Evolutionary conservation across 805 yeast genomes (phyloP), one percentile per base, ranked within the genome.

Genomic region (Barnettozyma botsteinii): DNA sequence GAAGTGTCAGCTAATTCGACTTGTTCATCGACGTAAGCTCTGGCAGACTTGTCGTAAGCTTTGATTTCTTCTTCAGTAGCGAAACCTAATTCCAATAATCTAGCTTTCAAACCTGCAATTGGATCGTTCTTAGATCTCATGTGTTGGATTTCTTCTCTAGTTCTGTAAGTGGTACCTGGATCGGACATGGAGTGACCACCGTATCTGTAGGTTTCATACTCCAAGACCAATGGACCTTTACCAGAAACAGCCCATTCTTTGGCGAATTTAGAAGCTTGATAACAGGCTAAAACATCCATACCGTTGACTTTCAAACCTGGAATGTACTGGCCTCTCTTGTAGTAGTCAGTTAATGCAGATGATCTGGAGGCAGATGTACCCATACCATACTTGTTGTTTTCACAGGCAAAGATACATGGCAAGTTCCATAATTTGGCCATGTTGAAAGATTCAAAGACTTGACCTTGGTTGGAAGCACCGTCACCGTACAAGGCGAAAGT

Each of bases 101-200:
- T 85, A 59, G 80, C 81, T 77, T 89, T 91, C 63, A 93, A 79
- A 55, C 98, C 98, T 42, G 95, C 89, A 66, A 93, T 87, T 56
- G 98, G 97, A 67, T 93, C 98, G 66, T 85, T 88, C 75, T 87
- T 85, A 32, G 98, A 87, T 76, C 98, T 85, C 97, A 93, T 89
- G 75, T 91, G 91, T 73, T 89, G 97, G 55, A 93, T 93, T 75
- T 93, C 98, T 73, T 93, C 98, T 76, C 98, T 89, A 63, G 98
- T 93, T 80, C 98, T 85, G 82, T 93, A 93, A 53, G 98, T 93
- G 67, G 98, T 93, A 77, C 98, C 98, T 60, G 98, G 98, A 72
- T 93, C 98, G 55, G 98, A 91, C 98, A 93, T 93, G 55, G 98
- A 93, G 80, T 93, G 98, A 67, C 98, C 98, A 75, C 98, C 98